Evolutionary conservation across 177 flowering plant genomes (phyloP), one percentile per base, ranked within the genome.

Genomic region (Vitis hybrid): DNA sequence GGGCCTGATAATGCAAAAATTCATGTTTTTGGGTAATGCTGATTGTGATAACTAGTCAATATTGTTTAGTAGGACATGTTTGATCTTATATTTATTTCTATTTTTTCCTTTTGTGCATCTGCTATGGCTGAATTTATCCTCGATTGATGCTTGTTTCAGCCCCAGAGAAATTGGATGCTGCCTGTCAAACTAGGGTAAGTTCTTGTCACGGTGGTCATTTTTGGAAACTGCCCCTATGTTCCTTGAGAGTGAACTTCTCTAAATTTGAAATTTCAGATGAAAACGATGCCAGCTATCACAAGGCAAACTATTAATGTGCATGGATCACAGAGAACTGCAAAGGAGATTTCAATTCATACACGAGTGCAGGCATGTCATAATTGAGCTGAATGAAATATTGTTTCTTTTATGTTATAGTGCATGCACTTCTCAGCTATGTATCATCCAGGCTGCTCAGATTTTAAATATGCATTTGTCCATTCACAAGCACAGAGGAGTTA

Each of bases 211-310:
- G 14, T 13, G n/a, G 14, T 11, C 34, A 51, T 69, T 13, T 4
- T 69, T 21, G 9, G 45, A 12, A 21, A 10, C 11, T 56, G 2
- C 6, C 66, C 60, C 18, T 30, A 4, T 11, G 21, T 64, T 21
- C 48, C 7, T 26, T 49, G 2, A 7, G 63, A 2, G 52, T 56
- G 56, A 52, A 48, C 26, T 34, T 8, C 21, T 48, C 18, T 45
- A 3, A 15, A 3, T 45, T 74, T 56, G 21, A 56, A 65, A 62
- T 51, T 69, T 57, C 72, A 77, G 80, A 70, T 70, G 71, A 73
- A 56, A 21, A 45, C 67, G 14, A 21, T 19, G 23, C 56, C 68
- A 12, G 62, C 66, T 49, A 8, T 63, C 21, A 34, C 34, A 62
- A 66, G 66, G 72, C 74, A 67, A 61, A 62, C 15, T 30, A 14